phyloP scores from a whole-genome alignment of 202 grass and related monocot species.

The Setaria viridis region DNA sequence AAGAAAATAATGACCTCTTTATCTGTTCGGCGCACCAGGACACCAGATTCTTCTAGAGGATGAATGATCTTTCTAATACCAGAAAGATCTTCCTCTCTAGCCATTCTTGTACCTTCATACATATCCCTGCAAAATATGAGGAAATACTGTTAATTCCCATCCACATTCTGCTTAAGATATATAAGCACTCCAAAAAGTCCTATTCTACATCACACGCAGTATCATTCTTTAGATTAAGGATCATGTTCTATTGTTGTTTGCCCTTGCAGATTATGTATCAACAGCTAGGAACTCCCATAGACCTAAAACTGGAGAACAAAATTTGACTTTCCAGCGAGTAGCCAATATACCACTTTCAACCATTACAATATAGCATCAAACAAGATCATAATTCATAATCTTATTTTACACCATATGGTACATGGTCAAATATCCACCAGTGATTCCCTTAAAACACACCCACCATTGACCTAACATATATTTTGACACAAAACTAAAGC shows the following conservation, averaged over 20 bases:
- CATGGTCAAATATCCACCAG: background rate
- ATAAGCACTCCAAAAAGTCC: slow-evolving; percentile 15
- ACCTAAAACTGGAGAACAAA: background rate
- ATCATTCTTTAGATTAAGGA: background rate
- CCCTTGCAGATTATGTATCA: background rate
- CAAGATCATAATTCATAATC: background rate
- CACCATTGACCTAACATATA: background rate
- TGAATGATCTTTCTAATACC: slow-evolving; percentile 84
- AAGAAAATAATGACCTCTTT: slow-evolving; percentile 61
- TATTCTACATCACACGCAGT: slow-evolving; percentile 26
- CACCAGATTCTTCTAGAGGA: slow-evolving; percentile 84
- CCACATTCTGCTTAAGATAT: slow-evolving; percentile 11
- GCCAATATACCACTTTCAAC: background rate
- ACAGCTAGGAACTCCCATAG: background rate
- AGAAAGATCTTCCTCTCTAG: slow-evolving; percentile 78
- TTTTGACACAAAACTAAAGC: background rate
- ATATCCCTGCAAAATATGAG: slow-evolving; percentile 62
- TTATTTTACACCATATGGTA: background rate
- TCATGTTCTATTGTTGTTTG: background rate
- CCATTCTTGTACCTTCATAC: slow-evolving; percentile 90
- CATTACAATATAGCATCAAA: background rate
- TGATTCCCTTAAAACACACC: background rate
- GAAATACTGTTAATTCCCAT: slow-evolving; percentile 27
- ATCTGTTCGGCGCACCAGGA: slow-evolving; percentile 74
- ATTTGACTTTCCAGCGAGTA: background rate